Evolutionary conservation across 2,329 filamentous ascomycete species (phyloP).

Genomic region (Penicillium sp.): DNA sequence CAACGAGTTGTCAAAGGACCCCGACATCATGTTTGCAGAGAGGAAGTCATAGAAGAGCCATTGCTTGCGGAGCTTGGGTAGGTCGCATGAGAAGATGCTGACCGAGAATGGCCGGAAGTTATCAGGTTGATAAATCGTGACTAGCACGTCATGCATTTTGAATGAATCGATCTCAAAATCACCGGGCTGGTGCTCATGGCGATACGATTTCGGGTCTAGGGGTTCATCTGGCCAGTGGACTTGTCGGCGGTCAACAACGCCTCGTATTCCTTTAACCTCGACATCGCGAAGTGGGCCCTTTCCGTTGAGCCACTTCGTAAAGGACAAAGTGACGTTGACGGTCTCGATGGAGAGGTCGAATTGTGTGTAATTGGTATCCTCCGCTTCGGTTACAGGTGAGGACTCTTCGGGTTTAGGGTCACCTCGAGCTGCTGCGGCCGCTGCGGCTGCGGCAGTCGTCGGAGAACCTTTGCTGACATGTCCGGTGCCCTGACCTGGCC

Average conservation of each 20-base stretch:
- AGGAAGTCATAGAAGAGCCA: conserved; percentile 98
- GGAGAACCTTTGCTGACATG: conserved; percentile 92
- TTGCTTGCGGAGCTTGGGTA: conserved; percentile 87
- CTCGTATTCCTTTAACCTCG: conserved; percentile 86
- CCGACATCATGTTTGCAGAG: conserved; percentile 91
- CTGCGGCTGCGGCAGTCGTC: conserved; percentile 73
- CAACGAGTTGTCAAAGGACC: conserved; percentile 88
- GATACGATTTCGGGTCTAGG: conserved; percentile 78
- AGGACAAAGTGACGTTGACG: conserved; percentile 92
- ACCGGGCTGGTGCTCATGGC: conserved; percentile 79
- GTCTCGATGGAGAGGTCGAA: conserved; percentile 94
- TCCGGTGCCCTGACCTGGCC: conserved; percentile 74
- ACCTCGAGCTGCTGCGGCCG: conserved; percentile 59
- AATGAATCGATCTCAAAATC: conserved; percentile 98
- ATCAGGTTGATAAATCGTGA: conserved; percentile 85
- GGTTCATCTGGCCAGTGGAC: conserved; percentile 65
- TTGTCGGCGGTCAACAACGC: conserved; percentile 83
- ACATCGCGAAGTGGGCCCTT: conserved; percentile 88
- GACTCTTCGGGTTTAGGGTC: conserved; percentile 42
- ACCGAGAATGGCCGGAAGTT: conserved; percentile 91
- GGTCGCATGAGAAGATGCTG: conserved; percentile 91
- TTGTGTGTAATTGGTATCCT: conserved; percentile 96
- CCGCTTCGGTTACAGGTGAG: conserved; percentile 47
- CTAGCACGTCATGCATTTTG: conserved; percentile 86
- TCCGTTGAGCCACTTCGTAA: conserved; percentile 98